A percentile compares a stretch with the other conserved stretches of the same genome.
phyloP scores from a whole-genome alignment of 2,329 filamentous ascomycete genomes.

The Aspergillus sp. region DNA sequence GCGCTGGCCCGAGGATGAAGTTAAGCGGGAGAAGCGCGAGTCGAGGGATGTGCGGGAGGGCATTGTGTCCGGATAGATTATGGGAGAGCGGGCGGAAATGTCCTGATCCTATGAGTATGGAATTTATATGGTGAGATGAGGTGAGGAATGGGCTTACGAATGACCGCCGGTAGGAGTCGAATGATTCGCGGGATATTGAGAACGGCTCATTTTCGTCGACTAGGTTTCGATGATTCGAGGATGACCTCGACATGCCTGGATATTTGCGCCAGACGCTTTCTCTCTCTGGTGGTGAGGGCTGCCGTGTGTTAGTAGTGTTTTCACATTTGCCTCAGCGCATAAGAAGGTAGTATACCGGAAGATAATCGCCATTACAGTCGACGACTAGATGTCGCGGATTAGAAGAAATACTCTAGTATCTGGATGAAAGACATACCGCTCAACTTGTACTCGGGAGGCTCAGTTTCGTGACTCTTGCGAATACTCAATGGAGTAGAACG shows the following conservation, averaged over 20 bases:
- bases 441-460: slow-evolving; percentile 77
- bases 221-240: slow-evolving; percentile 65
- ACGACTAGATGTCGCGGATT: slow-evolving; percentile 68
- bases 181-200: slow-evolving; percentile 93
- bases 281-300: slow-evolving; percentile 89
- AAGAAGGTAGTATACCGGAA: slow-evolving; percentile 67
- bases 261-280: slow-evolving; percentile 74
- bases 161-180: slow-evolving; percentile 93
- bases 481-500: slow-evolving; percentile 59
- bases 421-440: slow-evolving; percentile 63
- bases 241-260: slow-evolving; percentile 48
- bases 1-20: slow-evolving; percentile 65
- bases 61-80: slow-evolving; percentile 62
- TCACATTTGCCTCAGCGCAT: background rate
- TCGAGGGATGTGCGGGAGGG: slow-evolving; percentile 80
- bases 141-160: slow-evolving; percentile 67
- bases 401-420: background rate
- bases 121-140: slow-evolving; percentile 18
- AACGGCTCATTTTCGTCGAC: slow-evolving; percentile 88
- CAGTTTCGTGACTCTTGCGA: slow-evolving; percentile 65
- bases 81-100: slow-evolving; percentile 83
- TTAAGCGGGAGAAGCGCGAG: slow-evolving; percentile 67
- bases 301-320: slow-evolving; percentile 19
- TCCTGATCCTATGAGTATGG: slow-evolving; percentile 56
- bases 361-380: slow-evolving; percentile 91